Evolutionary conservation across 2,329 filamentous ascomycete genomes (phyloP).

Genomic region (Claviceps quebecensis): DNA sequence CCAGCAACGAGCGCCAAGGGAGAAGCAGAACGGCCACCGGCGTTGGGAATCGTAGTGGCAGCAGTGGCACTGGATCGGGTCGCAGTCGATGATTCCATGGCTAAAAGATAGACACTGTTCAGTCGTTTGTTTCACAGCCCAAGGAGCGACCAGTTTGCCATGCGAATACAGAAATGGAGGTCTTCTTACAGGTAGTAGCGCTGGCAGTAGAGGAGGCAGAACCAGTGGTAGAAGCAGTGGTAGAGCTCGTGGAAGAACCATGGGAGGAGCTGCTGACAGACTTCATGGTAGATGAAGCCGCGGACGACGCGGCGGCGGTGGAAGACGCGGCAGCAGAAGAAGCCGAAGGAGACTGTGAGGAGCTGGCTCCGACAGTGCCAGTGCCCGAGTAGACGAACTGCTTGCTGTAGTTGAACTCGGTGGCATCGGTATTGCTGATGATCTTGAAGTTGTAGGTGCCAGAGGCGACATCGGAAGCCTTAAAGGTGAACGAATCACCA

Average conservation of each 20-base stretch:
- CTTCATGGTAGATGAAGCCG: slow-evolving; percentile 1
- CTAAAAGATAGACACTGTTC: no score
- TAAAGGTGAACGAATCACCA: slow-evolving; percentile 16
- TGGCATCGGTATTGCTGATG: slow-evolving; percentile 12
- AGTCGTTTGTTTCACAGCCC: no score
- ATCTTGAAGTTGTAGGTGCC: slow-evolving; percentile 24
- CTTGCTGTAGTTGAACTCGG: slow-evolving; percentile 18
- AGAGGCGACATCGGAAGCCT: slow-evolving; percentile 13
- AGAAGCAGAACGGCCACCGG: slow-evolving; percentile 17
- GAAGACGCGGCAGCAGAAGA: slow-evolving; percentile 2
- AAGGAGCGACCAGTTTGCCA: no score
- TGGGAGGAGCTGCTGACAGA: slow-evolving; percentile 2
- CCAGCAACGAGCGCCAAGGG: slow-evolving; percentile 20
- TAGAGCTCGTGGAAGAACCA: not conserved
- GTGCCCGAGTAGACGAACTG: slow-evolving; percentile 18
- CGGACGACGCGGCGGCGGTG: slow-evolving; percentile 4
- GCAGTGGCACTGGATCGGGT: slow-evolving; percentile 1
- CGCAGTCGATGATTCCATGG: not conserved
- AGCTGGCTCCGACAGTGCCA: slow-evolving; percentile 6
- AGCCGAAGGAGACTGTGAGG: not conserved
- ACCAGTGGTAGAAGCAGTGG: slow-evolving; percentile 2
- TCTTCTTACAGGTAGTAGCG: slow-evolving; percentile 7
- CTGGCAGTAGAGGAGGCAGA: slow-evolving; percentile 4
- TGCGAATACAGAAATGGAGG: no score
- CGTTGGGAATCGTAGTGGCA: slow-evolving; percentile 15